phyloP scores from a whole-genome alignment of 306 rosid genomes.

The Ammopiptanthus mongolicus region DNA sequence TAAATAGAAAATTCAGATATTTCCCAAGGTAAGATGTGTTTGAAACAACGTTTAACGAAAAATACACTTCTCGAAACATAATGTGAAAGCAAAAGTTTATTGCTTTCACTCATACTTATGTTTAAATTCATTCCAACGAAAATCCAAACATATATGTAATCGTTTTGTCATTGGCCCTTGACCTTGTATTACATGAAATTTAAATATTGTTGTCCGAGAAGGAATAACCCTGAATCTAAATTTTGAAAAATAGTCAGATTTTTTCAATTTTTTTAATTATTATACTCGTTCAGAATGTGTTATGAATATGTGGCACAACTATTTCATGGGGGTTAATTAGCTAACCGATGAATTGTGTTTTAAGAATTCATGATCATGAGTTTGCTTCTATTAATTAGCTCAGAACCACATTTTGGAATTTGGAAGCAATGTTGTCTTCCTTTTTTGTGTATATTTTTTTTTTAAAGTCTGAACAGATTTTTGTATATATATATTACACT shows the following conservation, averaged over 20 bases:
- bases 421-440: neutral
- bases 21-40: no score
- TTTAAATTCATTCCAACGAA: no score
- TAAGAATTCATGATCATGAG: neutral
- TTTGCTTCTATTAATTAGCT: neutral
- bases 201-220: neutral
- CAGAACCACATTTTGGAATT: neutral
- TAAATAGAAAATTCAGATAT: neutral
- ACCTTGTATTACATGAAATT: neutral
- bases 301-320: neutral
- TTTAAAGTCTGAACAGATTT: neutral
- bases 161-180: slow-evolving; percentile 17
- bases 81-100: no score
- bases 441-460: no score
- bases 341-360: neutral
- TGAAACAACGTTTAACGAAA: no score
- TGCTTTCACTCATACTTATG: no score
- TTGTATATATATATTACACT: neutral
- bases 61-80: no score
- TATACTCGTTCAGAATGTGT: neutral
- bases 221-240: neutral
- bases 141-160: no score
- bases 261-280: neutral
- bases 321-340: neutral
- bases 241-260: neutral